Base-by-base conservation (phyloP, 768 basidiomycete genomes). In the Galerina sulciceps region DNA sequence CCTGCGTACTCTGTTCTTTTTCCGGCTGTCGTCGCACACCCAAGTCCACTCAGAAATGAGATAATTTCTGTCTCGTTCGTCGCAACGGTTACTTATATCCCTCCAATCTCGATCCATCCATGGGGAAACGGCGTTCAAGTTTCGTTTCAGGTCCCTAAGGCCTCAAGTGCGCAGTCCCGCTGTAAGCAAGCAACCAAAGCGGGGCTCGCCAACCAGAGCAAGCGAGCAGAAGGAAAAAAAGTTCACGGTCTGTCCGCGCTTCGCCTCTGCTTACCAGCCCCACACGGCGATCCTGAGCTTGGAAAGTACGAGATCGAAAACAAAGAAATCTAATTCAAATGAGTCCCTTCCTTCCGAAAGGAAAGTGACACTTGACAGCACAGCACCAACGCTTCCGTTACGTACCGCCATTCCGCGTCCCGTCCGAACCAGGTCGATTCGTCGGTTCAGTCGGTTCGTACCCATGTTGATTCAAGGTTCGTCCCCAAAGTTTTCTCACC, bases 61-160 rank as follows among this genome's bases (percentile, higher is more conserved):
- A 44, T 60, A 40, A 34, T 42, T 49, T 47, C 20, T 40, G 22
- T 48, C 49, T 22, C 53, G 26, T 48, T 60, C 52, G 49, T 55
- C 42, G 59, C 53, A 60, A 60, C 59, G 53, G 59, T 53, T 55
- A 55, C 42, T 50, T 44, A 22, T 51, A 36, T 43, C 22, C 11
- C 9, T 17, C 5, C 34, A 46, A 58, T 58, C 57, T 58, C 57
- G 44, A 55, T 55, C 54, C 47, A 14, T 20, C 17, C 20, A 38
- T 51, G 37, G 14, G 22, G 40, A 36, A 51, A 22, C 26, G 20
- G 15, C 31, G n/a, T 51, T 23, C 49, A 22, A 22, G 23, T 40
- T 40, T 51, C 37, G 49, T 20, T 20, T 10, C n/a, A 40, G 20
- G 17, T 23, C 17, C 40, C 49, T 22, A 22, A 37, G 38, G 31